Base-by-base conservation (phyloP, 2,329 filamentous ascomycete species). In the Fulvia fulva region DNA sequence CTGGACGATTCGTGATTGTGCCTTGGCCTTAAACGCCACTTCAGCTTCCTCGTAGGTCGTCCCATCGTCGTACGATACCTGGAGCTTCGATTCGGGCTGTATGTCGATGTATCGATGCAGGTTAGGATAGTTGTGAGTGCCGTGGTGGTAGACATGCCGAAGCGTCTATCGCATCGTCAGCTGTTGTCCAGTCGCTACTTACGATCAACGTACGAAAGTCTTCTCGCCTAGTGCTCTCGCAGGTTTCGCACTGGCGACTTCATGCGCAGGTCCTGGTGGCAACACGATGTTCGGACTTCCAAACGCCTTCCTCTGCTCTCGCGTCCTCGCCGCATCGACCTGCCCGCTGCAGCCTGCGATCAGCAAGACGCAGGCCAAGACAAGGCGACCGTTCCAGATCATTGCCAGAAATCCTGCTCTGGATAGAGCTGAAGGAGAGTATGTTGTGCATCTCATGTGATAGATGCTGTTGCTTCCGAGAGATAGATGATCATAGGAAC, bases 81-180 rank as follows among this genome's bases (percentile, higher is more conserved):
- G 58, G 8, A 71, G 51, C 43, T 52, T 49, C n/a, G 86, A 81
- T 46, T 85, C 78, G 9, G 81, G 75, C 21, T 82, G 76, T 30
- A 97, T 78, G 73, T 97, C 91, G 61, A 88, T 80, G 66, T 85
- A 87, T 58, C 87, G 83, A 73, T 97, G 90, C 16, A 97, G 83
- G 5, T 81, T 75, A 2, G 92, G 92, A 66, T 96, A 84, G 65
- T 83, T 78, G 73, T 93, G 83, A 43, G 90, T 89, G 58, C 93
- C 93, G 76, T 96, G 92, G 73, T 97, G 92, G 76, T 90, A 94
- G 69, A 97, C 87, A 75, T 99, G 93, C 68, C 91, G 87, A 57
- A 99, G 83, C 6, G 82, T 86, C 77, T 82, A 72, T 56, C 12
- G 51, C 37, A 19, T 44, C 37, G 26, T 32, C n/a, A 37, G 21